Base-by-base conservation (phyloP, 768 basidiomycete genomes). In the Termitomyces sp. region DNA sequence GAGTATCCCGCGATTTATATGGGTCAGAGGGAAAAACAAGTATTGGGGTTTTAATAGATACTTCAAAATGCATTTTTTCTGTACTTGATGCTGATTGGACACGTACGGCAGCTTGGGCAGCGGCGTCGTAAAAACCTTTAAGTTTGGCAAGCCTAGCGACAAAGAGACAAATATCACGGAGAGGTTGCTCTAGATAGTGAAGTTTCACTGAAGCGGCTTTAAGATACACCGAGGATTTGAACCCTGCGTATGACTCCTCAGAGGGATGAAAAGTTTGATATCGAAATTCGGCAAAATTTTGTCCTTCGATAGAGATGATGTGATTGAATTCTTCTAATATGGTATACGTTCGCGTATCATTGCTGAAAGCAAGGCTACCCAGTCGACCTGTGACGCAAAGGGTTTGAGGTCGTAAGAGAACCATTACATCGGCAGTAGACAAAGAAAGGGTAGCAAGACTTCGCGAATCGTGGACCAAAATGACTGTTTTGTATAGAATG, bases 71-170 rank as follows among this genome's bases (percentile, higher is more conserved):
- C 90, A 98, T 94, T 51, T 86, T 83, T 63, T 91, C 87, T n/a
- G 95, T 89, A 69, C 91, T 91, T n/a, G 92, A 85, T 5, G 94
- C 97, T 48, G 82, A 79, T 68, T 98, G 92, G 26, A 91, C 49
- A 19, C 35, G 49, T 50, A 50, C 94, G 40, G 97, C 97, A 21
- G 84, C 96, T 67, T 91, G 86, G 2, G 92, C 90, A 11, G 96
- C 94, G 19, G 94, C 85, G 70, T 99, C 96, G 62, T 98, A 98
- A 11, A 98, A 69, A 1, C 89, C 89, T 73, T 98, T 98, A 63
- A 99, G 84, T 60, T 85, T 86, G 5, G 94, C 91, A 38, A 99
- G 83, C 67, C 93, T 90, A 57, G 83, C 74, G 38, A 93, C 68
- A 72, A 95, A 99, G 21, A 84, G 67, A 67, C 89, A 92, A 31